Conservation (phyloP, 345 rosid genomes). For the Passiflora organensis region DNA sequence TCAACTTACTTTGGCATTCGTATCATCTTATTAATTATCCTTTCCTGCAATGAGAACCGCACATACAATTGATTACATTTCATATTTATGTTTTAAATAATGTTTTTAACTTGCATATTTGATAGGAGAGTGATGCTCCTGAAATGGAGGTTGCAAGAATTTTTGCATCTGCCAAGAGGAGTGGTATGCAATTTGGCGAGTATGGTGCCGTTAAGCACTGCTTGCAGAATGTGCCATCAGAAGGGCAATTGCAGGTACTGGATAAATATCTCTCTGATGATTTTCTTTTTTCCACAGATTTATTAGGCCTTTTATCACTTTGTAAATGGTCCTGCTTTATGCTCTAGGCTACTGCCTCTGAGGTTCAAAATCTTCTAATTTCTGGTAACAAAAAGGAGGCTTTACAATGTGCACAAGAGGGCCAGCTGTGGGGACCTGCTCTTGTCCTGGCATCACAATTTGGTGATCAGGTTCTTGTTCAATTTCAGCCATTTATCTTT, state of each 20-base stretch:
- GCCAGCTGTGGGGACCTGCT: constrained; percentile 98
- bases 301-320: constrained; percentile 5
- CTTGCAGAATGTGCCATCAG: constrained; percentile 79
- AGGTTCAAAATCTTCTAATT: constrained; percentile 90
- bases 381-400: constrained; percentile 92
- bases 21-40: too few species aligned
- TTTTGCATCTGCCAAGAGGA: constrained; percentile 75
- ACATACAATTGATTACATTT: too few species aligned
- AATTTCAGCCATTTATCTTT: constrained; percentile 2
- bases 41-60: too few species aligned
- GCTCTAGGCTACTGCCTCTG: constrained; percentile 76
- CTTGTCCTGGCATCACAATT: constrained; percentile 93
- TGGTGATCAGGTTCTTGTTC: constrained; percentile 76
- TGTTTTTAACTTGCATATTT: constrained; percentile 11
- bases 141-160: constrained; percentile 94
- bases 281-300: background rate
- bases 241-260: constrained; percentile 77
- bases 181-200: constrained; percentile 38
- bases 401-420: constrained; percentile 77
- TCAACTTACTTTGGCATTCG: too few species aligned
- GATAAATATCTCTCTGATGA: constrained; percentile 3
- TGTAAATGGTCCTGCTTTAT: constrained; percentile 16
- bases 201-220: constrained; percentile 58
- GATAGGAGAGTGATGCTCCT: constrained; percentile 76
- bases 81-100: constrained; percentile 1